Evolutionary conservation across 768 basidiomycete species (phyloP), one percentile per base, ranked within the genome.

Genomic region (Calocera cornea): DNA sequence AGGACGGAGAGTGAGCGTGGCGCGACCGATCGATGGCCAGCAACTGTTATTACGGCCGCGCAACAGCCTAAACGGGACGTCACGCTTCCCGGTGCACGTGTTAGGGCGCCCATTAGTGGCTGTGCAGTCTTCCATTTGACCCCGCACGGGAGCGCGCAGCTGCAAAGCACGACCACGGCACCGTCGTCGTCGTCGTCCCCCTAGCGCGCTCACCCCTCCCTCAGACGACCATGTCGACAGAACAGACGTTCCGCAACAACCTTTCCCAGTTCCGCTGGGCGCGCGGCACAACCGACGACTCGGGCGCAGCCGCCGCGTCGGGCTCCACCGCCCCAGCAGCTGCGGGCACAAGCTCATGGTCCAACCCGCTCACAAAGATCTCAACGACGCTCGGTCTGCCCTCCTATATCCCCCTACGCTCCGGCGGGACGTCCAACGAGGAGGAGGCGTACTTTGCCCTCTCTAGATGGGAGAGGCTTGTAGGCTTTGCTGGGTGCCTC

Each of bases 381-480:
- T 95, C 95, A 79, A 89, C 85, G 67, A 84, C 89, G 19, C 81
- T 97, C 14, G 54, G 54, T 5, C 31, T 60, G 64, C 89, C 89
- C 1, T 75, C 76, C n/a, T 97, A 97, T 73, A 86, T 98, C 63
- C 97, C 95, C 0, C 79, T 97, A 69, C 82, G 92, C 41, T 89
- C 88, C 1, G 84, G 74, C 69, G 92, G 92, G 71, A 82, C 85
- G 49, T 88, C 88, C 34, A 93, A 92, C 76, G 95, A 99, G 75
- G 95, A 98, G 72, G 93, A 97, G 74, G 95, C 95, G 1, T 95
- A 89, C 83, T 92, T 97, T 77, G 88, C 90, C 47, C 78, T 95
- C 41, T 89, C 89, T 65, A 82, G 94, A 77, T 97, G 95, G 95
- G 95, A 97, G 75, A 83, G 93, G 71, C 79, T 99, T 69, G 78